Base-by-base conservation (phyloP, 768 basidiomycete genomes). In the Termitomyces sp. region DNA sequence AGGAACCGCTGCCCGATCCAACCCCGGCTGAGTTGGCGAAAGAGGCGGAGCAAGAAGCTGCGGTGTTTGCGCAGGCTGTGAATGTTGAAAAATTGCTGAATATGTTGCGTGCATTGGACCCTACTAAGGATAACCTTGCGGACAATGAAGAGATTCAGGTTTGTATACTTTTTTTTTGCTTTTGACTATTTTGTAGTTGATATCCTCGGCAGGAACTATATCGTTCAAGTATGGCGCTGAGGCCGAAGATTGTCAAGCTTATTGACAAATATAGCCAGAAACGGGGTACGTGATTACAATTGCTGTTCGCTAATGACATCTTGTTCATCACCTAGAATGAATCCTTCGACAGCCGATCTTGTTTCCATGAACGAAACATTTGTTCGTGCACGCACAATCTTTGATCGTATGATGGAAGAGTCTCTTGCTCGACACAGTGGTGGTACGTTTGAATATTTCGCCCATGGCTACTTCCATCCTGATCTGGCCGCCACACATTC, bases 181-280 rank as follows among this genome's bases (percentile, higher is more conserved):
- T 18, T 40, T 43, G 63, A 46, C 32, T 14, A 3, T 43, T 63
- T 36, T 36, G 14, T 5, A 38, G 20, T 28, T 50, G 30, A 40
- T 40, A 18, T 38, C 10, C 1, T 35, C 10, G 26, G 28, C 74
- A 95, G 88, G 94, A 97, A 71, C 71, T 98, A 53, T 98, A 98
- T 72, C 84, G 94, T 46, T 85, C 87, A 26, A 88, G 89, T 66
- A 95, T 98, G 87, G 82, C 87, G 4, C 73, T 97, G 43, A 82
- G 95, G 48, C 95, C 95, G 7, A 95, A 94, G 79, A 96, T 98
- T 63, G 95, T 97, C 61, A 94, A 95, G 68, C 74, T 98, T 56
- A 97, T 98, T 62, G 94, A 97, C 70, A 97, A 95, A 76, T 98
- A 98, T 69, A 94, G 89, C 66, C 94, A 96, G 77, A 97, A 98